These are phyloP conservation scores for Hamamelis virginiana DNA, from an alignment of 164 flowering plant species.

Conservation along the genomic window DNA sequence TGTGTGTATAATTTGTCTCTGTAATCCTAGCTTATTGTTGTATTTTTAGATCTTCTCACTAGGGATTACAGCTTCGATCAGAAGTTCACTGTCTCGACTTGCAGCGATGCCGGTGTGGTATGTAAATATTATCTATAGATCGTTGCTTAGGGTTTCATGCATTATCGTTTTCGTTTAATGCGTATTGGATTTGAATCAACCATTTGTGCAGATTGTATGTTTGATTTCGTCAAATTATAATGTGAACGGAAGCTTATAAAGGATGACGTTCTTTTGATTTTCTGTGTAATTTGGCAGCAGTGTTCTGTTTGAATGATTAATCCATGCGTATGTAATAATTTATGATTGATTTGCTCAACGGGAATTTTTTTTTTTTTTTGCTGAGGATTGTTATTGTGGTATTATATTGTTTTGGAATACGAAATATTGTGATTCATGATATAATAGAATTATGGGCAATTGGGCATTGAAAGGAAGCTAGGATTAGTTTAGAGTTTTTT, in stretches of 20 bases:
- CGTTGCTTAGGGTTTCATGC: constrained; percentile 3
- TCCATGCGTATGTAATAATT: neutral
- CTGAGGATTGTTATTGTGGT: neutral
- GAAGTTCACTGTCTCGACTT: constrained; percentile 52
- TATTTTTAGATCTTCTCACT: constrained; percentile 52
- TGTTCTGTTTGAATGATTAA: neutral
- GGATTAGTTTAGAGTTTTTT: too few species aligned
- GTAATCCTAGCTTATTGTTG: too few species aligned
- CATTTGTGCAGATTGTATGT: neutral
- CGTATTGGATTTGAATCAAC: neutral
- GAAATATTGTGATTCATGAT: too few species aligned
- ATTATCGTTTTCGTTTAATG: neutral
- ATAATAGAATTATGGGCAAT: too few species aligned
- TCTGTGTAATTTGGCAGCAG: too few species aligned
- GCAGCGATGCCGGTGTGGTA: constrained; percentile 64
- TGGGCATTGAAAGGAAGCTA: too few species aligned
- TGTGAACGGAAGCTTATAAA: neutral
- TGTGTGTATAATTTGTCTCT: neutral
- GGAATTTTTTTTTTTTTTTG: neutral
- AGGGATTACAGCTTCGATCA: constrained; percentile 64
- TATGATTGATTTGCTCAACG: neutral
- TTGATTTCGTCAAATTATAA: neutral
- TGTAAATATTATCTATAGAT: neutral
- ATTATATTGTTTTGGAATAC: neutral
- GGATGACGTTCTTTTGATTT: too few species aligned